Evolutionary conservation across 2,329 filamentous ascomycete genomes (phyloP), one percentile per base, ranked within the genome.

Genomic region (Claviceps capensis): DNA sequence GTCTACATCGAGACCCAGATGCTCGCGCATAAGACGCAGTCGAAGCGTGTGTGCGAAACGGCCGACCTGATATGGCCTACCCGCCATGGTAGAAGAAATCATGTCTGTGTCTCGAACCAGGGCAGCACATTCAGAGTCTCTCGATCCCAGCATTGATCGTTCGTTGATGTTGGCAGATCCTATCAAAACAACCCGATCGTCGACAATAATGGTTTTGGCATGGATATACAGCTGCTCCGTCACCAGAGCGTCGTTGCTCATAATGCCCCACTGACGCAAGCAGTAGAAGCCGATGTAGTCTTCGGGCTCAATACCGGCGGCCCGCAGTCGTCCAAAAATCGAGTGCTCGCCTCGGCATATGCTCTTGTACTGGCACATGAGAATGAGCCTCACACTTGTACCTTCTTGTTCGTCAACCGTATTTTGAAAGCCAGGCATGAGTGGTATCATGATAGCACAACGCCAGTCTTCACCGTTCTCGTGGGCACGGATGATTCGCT

Each of bases 141-240:
- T 81, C 48, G 81, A 85, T 8, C 93, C 93, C 55, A 96, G 68
- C 88, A 97, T 89, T 6, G 91, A 97, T 46, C 93, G 83, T 67
- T 98, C 93, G 61, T 98, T 98, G 73, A 98, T 97, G 65, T 98
- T 98, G 50, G 93, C 93, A 46, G 91, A 97, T 17, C 93, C 93
- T 60, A 98, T 98, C 55, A 98, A 82, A 19, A 85, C 91, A 53
- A 93, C 81, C 37, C 91, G 82, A 62, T 98, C 93, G 66, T 98
- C 93, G 4, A 95, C 91, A 52, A 98, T 79, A 75, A 97, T 97
- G 58, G 86, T 86, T 69, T 98, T 98, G 55, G 93, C 93, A 62
- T 98, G 93, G 53, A 98, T 97, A 64, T 98, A 98, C 11, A 98
- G 78, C 69, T 97, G 93, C 66, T 98, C 93, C 0, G 93, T 97